Evolutionary conservation across 2,329 filamentous ascomycete genomes (phyloP), one percentile per base, ranked within the genome.

Genomic region (Lachnellula suecica): DNA sequence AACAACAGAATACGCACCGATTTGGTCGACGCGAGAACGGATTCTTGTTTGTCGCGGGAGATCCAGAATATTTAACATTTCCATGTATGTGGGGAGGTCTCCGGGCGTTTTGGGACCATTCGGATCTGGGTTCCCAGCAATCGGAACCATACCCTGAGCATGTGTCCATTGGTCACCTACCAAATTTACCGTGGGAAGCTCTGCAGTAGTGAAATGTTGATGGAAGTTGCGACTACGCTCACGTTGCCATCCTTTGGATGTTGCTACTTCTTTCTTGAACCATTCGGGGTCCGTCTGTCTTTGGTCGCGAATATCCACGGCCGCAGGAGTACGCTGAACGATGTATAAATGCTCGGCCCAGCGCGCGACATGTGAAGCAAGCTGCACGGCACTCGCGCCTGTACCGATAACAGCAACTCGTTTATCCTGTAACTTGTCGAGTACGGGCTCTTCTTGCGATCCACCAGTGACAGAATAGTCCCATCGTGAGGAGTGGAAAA

Each of bases 251-350:
- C 79, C 79, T 1, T 63, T 59, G 49, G 56, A 37, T 53, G 54
- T 45, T 15, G 47, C 25, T 10, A 37, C 15, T 17, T 37, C 34
- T 9, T 37, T 37, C 64, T 31, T 31, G 27, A 31, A 31, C 7
- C 27, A 31, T 31, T 31, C 27, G 13, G 7, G 13, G 27, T 7
- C 7, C 27, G 13, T n/a, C n/a, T n/a, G n/a, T n/a, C n/a, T n/a
- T n/a, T n/a, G 13, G 27, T 8, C 7, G 13, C 13, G 27, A 31
- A 8, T 31, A 8, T 7, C 7, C 27, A 31, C 13, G 13, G 8
- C 11, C 1, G 72, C 70, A 4, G 78, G 79, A 2, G 79, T 82
- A 4, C 79, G 73, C 59, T 83, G 79, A 22, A 52, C 38, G n/a
- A 52, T 45, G n/a, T 52, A 52, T 5, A 52, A 23, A 40, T 80